Evolutionary conservation across 352 stramenopile genomes (phyloP), one percentile per base, ranked within the genome.

Genomic region (Paralagenidium karlingii): DNA sequence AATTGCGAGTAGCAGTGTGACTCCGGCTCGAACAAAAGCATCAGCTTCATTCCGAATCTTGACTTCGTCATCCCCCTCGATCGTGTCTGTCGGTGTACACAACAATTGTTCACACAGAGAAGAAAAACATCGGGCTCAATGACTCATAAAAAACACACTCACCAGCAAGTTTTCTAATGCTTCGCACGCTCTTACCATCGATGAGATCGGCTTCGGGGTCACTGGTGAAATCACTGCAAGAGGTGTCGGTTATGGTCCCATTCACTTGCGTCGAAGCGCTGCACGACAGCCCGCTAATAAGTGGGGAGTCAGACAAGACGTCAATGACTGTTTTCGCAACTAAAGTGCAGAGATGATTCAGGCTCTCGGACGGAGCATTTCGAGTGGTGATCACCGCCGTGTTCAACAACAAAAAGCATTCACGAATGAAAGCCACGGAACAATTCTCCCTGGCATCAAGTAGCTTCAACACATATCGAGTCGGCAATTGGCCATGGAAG

Each of bases 341-440:
- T 9, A 43, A 55, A 5, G 44, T 55, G 43, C 69, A 82, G 9
- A 71, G 43, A 25, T 67, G 59, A 34, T 78, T 70, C 13, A 90
- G 58, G 40, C 51, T 79, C 40, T 85, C 63, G 0, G 71, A 79
- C 20, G 71, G 65, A 3, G 57, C 63, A 28, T 76, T 79, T 10
- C 61, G 54, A 8, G 69, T 80, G 11, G 69, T 88, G 21, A 64
- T 63, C 33, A 91, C 81, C 18, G 70, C 71, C 19, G 68, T 80
- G 51, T 66, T 76, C 3, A 91, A 53, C 13, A 87, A 47, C 44
- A 83, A 51, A 34, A 91, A 85, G 39, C 68, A 83, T 41, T 88
- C 77, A 4, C 68, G 68, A 15, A 86, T 46, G 38, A 88, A 86
- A 3, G 24, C 54, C 5, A 56, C 43, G 2, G 75, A 75, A 42